Percentiles rank a stretch among this genome's conserved stretches.
Evolutionary conservation across 208 protist genomes (phyloP).

Genomic region (Acanthamoeba sp.): DNA sequence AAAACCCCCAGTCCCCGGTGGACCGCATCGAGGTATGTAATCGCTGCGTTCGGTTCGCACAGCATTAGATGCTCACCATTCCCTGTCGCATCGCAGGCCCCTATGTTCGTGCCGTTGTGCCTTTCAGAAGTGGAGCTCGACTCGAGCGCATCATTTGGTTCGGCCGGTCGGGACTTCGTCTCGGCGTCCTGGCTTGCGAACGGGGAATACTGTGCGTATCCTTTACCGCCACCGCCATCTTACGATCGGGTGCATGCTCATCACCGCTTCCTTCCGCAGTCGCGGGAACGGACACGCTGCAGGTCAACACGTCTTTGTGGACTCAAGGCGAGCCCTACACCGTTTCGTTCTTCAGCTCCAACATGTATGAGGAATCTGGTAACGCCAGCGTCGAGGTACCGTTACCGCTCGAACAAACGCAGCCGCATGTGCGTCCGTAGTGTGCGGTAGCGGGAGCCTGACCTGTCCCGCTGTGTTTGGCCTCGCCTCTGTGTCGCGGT

Average conservation of each 20-base stretch:
- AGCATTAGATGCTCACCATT: background rate
- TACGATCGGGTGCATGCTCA: slow-evolving; percentile 23
- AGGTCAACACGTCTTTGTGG: background rate
- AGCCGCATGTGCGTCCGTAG: too few relatives aligned
- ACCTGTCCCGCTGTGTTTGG: too few relatives aligned
- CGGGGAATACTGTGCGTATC: background rate
- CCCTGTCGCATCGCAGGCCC: background rate
- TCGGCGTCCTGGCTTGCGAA: background rate
- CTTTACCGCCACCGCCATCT: background rate
- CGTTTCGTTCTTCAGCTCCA: background rate
- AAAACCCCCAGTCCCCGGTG: background rate
- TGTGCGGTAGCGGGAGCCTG: too few relatives aligned
- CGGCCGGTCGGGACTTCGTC: background rate
- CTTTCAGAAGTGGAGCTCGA: background rate
- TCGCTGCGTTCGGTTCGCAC: background rate
- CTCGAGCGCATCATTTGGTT: background rate
- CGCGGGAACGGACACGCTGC: background rate
- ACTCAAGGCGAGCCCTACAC: background rate
- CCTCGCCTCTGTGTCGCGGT: background rate
- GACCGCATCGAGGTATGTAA: background rate
- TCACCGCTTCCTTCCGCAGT: background rate
- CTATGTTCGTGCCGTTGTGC: background rate
- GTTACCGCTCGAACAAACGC: background rate
- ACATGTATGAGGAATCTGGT: background rate
- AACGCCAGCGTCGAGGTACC: background rate